A percentile compares a stretch with the other conserved stretches of the same genome.
Conservation (phyloP, 1,139 yeast genomes). For the Yamadazyma trypodendri region DNA sequence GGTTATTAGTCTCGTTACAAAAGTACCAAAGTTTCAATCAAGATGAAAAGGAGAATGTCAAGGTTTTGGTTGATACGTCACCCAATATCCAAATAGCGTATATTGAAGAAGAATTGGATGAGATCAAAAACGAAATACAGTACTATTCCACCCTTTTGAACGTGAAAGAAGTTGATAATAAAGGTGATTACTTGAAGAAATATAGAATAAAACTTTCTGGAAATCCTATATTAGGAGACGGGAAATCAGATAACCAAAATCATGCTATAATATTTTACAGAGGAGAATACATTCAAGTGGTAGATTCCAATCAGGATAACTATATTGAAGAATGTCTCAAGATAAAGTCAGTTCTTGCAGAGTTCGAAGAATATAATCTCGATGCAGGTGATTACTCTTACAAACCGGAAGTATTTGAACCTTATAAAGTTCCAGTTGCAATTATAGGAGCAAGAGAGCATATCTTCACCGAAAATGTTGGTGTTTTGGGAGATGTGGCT, state of each 20-base stretch:
- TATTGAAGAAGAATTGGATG: constrained; percentile 48
- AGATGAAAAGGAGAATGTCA: constrained; percentile 56
- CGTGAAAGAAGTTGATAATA: constrained; percentile 35
- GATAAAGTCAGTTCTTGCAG: constrained; percentile 72
- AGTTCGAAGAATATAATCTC: constrained; percentile 63
- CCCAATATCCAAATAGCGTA: constrained; percentile 64
- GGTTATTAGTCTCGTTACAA: constrained; percentile 72
- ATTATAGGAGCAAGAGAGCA: constrained; percentile 88
- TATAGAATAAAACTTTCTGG: constrained; percentile 70
- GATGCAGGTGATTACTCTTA: constrained; percentile 38
- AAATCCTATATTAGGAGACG: constrained; percentile 86
- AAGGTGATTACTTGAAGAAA: constrained; percentile 45
- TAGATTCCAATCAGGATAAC: constrained; percentile 88
- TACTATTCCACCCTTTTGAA: constrained; percentile 68
- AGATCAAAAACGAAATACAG: constrained; percentile 24
- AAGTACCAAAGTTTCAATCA: constrained; percentile 49
- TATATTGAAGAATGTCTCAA: constrained; percentile 83
- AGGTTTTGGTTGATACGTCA: constrained; percentile 55
- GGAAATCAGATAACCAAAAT: constrained; percentile 86
- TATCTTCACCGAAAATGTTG: constrained; percentile 82
- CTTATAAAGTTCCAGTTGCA: constrained; percentile 48
- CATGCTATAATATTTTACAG: constrained; percentile 73
- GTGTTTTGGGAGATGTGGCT: constrained; percentile 86
- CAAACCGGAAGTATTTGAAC: constrained; percentile 36
- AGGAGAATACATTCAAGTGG: constrained; percentile 84